Conservation (phyloP, 306 rosid species). For the Prunus mira region DNA sequence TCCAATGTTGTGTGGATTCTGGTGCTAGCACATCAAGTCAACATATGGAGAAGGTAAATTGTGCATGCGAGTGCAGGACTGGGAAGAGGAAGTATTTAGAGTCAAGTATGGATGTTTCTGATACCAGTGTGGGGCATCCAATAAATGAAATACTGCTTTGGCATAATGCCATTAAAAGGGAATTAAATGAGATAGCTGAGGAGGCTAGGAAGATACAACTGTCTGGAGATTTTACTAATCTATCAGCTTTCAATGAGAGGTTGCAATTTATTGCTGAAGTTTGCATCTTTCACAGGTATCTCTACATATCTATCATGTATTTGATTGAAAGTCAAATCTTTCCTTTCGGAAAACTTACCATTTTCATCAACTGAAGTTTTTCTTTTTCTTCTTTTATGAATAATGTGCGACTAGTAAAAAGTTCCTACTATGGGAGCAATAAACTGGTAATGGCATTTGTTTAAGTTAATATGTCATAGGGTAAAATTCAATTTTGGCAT, state of each 20-base stretch:
- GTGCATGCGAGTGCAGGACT: slow-evolving; percentile 55
- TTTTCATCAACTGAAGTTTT: neutral
- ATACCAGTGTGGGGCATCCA: slow-evolving; percentile 59
- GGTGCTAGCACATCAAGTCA: slow-evolving; percentile 43
- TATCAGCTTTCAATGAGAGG: slow-evolving; percentile 84
- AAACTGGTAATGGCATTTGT: neutral
- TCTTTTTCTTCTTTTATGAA: slow-evolving; percentile 12
- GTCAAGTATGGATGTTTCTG: slow-evolving; percentile 51
- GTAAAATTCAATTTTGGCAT: neutral
- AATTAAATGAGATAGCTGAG: slow-evolving; percentile 76
- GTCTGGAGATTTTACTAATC: slow-evolving; percentile 75
- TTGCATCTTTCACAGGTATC: slow-evolving; percentile 98
- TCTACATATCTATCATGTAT: slow-evolving; percentile 18
- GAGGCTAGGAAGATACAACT: slow-evolving; percentile 48
- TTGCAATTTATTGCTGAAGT: slow-evolving; percentile 96
- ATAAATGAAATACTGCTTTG: slow-evolving; percentile 92
- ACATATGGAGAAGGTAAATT: slow-evolving; percentile 39
- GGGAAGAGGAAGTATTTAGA: slow-evolving; percentile 84
- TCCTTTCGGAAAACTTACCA: neutral
- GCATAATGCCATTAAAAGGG: slow-evolving; percentile 94
- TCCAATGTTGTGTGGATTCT: slow-evolving; percentile 30
- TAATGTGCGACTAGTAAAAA: neutral
- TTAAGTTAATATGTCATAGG: neutral
- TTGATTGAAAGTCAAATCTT: neutral
- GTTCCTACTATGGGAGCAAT: neutral